Percentiles rank a stretch among this genome's conserved stretches.
phyloP scores from a whole-genome alignment of 1,284 basidiomycete genomes.

The Irpex sp. region DNA sequence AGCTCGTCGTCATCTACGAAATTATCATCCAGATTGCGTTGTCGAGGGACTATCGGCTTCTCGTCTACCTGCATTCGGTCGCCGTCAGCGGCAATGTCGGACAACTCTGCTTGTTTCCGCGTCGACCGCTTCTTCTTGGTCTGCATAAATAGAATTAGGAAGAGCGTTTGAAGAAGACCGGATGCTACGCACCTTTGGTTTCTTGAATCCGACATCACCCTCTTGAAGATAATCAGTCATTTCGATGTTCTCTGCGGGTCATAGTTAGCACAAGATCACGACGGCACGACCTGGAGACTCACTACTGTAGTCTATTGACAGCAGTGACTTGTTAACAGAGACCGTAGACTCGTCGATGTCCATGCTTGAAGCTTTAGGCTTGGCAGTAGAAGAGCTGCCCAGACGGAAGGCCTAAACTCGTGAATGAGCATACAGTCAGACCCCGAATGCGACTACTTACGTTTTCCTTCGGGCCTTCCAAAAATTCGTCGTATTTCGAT shows the following conservation, averaged over 20 bases:
- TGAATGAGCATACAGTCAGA: background rate
- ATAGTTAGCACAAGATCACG: constrained; percentile 8
- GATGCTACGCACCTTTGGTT: constrained; percentile 63
- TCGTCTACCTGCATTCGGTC: constrained; percentile 79
- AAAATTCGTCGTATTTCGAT: constrained; percentile 92
- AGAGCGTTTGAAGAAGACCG: background rate
- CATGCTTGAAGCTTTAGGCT: constrained; percentile 35
- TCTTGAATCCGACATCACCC: constrained; percentile 92
- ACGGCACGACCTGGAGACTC: constrained; percentile 30
- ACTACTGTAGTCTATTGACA: constrained; percentile 93
- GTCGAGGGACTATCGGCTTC: constrained; percentile 56
- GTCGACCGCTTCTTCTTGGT: constrained; percentile 88
- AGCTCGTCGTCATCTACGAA: constrained; percentile 99
- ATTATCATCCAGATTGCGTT: constrained; percentile 75
- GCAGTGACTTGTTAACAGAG: constrained; percentile 72
- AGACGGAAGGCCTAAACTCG: constrained; percentile 71
- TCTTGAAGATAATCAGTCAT: constrained; percentile 87
- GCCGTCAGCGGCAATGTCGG: constrained; percentile 42
- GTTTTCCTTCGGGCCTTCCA: constrained; percentile 64
- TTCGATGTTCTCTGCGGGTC: constrained; percentile 76
- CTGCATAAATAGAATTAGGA: constrained; percentile 35
- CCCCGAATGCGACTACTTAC: constrained; percentile 36
- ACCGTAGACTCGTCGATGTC: constrained; percentile 53
- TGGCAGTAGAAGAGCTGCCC: constrained; percentile 47
- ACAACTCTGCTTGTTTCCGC: constrained; percentile 63